Evolutionary conservation across 176 grass and related monocot genomes (phyloP), one percentile per base, ranked within the genome.

Genomic region (Musa acuminata): DNA sequence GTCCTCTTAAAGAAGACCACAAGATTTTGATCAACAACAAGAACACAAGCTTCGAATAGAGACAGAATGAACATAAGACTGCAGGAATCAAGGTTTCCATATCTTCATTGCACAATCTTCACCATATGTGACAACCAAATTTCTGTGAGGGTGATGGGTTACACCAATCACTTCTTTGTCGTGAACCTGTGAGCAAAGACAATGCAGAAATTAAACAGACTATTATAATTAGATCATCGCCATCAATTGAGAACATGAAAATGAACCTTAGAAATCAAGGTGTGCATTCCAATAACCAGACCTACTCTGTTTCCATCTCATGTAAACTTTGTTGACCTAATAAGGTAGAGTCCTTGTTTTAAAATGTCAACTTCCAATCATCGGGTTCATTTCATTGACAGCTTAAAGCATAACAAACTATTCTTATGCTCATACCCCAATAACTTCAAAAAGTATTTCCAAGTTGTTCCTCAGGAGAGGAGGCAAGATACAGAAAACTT

Each of bases 21-120:
- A 73, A 73, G 19, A 54, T 72, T 54, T 53, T 27, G 12, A 8
- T 8, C 4, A 29, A 3, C 17, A 63, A 19, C 73, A 83, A 19
- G 67, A 52, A 72, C 51, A 52, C 7, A 80, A 86, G 48, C 50
- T 26, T 74, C 64, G n/a, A 83, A 55, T 57, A 25, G 20, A 23
- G 29, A 55, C 29, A 50, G 67, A 85, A 55, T 83, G 71, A 24
- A 26, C 50, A 80, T 49, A 8, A 66, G 62, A 49, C 11, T 72
- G 74, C 10, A 35, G 57, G 23, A 9, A 49, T 79, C 76, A 99
- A 76, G 96, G 91, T 83, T 91, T 94, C 95, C 95, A 94, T 82
- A 93, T 93, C 80, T 99, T 99, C 95, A 94, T 77, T 69, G 20
- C 82, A 80, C 95, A 94, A 84, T 99, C 95, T 87, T 94, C 95